These are phyloP conservation scores for Pilobolus umbonatus DNA, from an alignment of 192 early-diverging fungal species.

Conservation along the genomic window DNA sequence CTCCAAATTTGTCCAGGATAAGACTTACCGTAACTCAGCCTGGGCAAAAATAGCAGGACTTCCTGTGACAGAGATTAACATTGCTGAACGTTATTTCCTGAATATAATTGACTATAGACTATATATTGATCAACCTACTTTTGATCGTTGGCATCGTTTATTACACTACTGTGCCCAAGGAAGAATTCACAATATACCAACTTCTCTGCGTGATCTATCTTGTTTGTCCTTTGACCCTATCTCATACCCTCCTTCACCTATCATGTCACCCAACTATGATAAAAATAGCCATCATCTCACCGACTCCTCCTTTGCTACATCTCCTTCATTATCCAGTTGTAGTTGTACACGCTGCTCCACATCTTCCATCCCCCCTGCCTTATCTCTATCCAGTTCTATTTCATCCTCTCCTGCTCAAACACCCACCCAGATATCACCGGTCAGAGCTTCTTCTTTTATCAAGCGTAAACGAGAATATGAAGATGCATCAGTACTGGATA, in stretches of 20 bases:
- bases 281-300: background rate
- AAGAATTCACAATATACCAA: constrained; percentile 2
- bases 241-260: background rate
- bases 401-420: constrained; percentile 22
- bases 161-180: constrained; percentile 22
- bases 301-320: background rate
- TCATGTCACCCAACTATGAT: too few species aligned
- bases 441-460: background rate
- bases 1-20: constrained; percentile 87
- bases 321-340: too few species aligned
- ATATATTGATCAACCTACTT: constrained; percentile 46
- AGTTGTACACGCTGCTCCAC: too few species aligned
- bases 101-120: constrained; percentile 77
- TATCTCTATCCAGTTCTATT: constrained; percentile 18
- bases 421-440: constrained; percentile 13
- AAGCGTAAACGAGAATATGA: constrained; percentile 1
- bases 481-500: constrained; percentile 3
- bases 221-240: constrained; percentile 7
- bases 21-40: constrained; percentile 80
- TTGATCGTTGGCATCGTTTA: constrained; percentile 37
- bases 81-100: constrained; percentile 78
- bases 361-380: background rate
- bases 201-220: background rate
- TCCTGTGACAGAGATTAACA: constrained; percentile 74
- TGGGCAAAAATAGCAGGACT: constrained; percentile 92